phyloP scores from a whole-genome alignment of 768 basidiomycete species.

The Tephrocybe sp. region DNA sequence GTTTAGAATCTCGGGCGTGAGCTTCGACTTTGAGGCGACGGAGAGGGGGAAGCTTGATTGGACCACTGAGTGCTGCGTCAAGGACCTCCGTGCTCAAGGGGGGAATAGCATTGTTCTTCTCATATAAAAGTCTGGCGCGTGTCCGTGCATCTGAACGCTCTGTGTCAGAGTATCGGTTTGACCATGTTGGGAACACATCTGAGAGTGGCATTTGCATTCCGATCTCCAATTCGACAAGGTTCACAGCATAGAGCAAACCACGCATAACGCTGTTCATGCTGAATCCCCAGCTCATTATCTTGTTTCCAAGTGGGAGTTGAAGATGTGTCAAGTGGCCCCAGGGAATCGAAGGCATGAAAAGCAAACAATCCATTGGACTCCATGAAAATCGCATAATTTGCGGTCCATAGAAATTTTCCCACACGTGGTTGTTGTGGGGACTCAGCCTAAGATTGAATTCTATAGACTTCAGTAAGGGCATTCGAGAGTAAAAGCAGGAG shows the following conservation, averaged over 20 bases:
- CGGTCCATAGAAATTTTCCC: neutral
- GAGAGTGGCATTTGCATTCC: constrained; percentile 3
- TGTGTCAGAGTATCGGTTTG: neutral
- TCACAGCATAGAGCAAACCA: constrained; percentile 1
- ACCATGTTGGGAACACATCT: neutral
- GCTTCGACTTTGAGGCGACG: constrained; percentile 10
- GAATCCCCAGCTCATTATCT: neutral
- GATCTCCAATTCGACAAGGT: constrained; percentile 6
- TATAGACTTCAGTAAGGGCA: neutral
- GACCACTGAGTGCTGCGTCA: neutral
- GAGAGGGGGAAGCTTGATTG: constrained; percentile 6
- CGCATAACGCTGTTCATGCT: neutral
- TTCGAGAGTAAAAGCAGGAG: neutral
- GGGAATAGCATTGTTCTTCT: neutral
- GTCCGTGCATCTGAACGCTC: neutral
- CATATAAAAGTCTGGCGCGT: neutral
- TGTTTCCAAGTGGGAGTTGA: neutral
- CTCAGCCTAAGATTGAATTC: constrained; percentile 1
- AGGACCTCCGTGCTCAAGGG: neutral
- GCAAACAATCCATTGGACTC: neutral
- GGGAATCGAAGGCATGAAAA: neutral
- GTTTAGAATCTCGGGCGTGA: neutral
- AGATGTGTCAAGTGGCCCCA: constrained; percentile 8
- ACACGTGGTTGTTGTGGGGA: neutral
- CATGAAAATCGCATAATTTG: neutral